Conservation (phyloP, 2,329 filamentous ascomycete genomes). For the Colletotrichum sp. region DNA sequence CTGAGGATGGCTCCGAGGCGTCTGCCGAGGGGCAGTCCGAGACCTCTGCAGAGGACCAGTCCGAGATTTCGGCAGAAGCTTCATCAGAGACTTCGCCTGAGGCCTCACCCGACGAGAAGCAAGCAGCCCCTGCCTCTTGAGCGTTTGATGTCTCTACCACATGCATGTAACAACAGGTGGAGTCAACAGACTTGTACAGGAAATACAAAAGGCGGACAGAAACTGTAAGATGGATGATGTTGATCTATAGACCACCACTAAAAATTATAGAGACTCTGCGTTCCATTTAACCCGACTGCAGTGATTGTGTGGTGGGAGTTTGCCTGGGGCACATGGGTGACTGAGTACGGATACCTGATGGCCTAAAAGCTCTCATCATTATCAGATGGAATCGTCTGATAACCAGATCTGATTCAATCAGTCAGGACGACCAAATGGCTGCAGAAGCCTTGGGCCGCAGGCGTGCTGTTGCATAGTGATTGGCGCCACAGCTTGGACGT, state of each 20-base stretch:
- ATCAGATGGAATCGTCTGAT: not conserved
- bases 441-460: not conserved
- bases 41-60: not conserved
- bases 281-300: not conserved
- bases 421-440: not conserved
- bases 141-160: not conserved
- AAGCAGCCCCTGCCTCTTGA: not conserved
- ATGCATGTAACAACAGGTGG: not conserved
- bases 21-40: not conserved
- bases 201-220: not conserved
- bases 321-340: not conserved
- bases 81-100: not conserved
- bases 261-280: not conserved
- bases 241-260: not conserved
- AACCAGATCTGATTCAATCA: not conserved
- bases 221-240: not conserved
- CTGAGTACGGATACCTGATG: not conserved
- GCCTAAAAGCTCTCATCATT: not conserved
- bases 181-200: not conserved
- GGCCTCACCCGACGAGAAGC: not conserved
- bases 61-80: not conserved
- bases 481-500: conserved; percentile 4
- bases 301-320: not conserved
- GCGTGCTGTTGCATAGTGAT: not conserved
- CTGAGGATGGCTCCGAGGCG: not conserved